Conservation (phyloP, 495 filamentous ascomycete genomes). For the Podospora pseudopauciseta region DNA sequence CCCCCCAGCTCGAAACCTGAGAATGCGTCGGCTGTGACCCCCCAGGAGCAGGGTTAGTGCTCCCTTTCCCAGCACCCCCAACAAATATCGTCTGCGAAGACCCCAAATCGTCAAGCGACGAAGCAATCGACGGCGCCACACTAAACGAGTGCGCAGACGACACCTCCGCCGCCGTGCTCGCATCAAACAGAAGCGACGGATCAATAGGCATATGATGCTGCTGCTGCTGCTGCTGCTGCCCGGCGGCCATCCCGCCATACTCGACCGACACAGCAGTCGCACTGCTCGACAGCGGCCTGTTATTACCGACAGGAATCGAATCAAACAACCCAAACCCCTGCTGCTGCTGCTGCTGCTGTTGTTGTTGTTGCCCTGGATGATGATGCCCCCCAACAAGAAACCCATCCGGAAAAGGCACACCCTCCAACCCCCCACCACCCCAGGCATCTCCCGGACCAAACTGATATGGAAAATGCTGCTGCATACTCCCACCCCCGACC, state of each 20-base stretch:
- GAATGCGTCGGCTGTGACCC: neutral
- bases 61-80: conserved; percentile 7
- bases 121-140: conserved; percentile 22
- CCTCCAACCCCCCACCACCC: conserved; percentile 14
- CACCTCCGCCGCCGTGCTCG: conserved; percentile 14
- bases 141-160: conserved; percentile 25
- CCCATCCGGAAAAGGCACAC: conserved; percentile 1
- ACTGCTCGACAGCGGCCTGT: conserved; percentile 5
- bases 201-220: conserved; percentile 27
- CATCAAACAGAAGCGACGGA: conserved; percentile 26
- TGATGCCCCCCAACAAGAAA: neutral
- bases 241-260: conserved; percentile 8
- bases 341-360: neutral
- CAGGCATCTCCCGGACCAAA: conserved; percentile 18
- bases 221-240: neutral
- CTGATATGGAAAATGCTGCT: conserved; percentile 4
- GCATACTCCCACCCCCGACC: neutral
- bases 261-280: neutral
- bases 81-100: conserved; percentile 20
- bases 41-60: too few relatives aligned
- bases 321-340: neutral
- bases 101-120: conserved; percentile 26
- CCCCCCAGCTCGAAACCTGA: neutral
- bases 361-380: neutral
- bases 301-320: neutral